Base-by-base conservation (phyloP, 768 basidiomycete species). In the Saitozyma sp. region DNA sequence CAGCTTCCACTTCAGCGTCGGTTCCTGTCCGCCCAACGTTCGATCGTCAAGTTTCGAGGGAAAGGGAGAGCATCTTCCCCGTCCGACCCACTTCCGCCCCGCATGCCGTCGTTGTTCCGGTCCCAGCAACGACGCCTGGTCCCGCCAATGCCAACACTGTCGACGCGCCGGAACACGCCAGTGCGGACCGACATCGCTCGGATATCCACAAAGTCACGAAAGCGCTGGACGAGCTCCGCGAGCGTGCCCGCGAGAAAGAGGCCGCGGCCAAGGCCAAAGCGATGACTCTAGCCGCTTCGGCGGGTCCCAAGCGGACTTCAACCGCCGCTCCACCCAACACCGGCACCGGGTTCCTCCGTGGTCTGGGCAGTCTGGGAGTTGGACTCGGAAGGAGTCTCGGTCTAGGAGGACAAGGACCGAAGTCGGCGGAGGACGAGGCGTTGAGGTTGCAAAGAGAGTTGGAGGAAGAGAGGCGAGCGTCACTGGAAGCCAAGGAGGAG, bases 261-360 rank as follows among this genome's bases (percentile, higher is more conserved):
- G 46, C 54, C 29, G 29, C 29, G 29, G 29, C 29, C 29, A 29
- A 29, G 29, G 29, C 29, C 29, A 29, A 29, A 29, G 29, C 29
- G 29, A 29, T 29, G 29, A 29, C 58, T 16, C 41, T 58, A 6
- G 53, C 53, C 14, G 62, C 56, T 1, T 54, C 42, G 16, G 49
- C 61, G 11, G 46, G 37, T 8, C 37, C 62, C 17, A 49, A 49
- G 49, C 59, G 40, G 19, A 8, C 17, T 9, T 46, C 13, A 10
- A 19, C 54, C 54, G 14, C 16, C 50, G 56, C 11, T 58, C 66
- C 9, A 56, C 55, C n/a, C 63, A 58, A 52, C 50, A 58, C 10
- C 11, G 72, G 72, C 8, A 42, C 69, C 16, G 74, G 74, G 7
- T 76, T 76, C 63, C 52, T 76, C 17, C 58, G 65, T 8, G 74